Evolutionary conservation across 495 filamentous ascomycete genomes (phyloP).

Genomic region (Penicillium parvum): DNA sequence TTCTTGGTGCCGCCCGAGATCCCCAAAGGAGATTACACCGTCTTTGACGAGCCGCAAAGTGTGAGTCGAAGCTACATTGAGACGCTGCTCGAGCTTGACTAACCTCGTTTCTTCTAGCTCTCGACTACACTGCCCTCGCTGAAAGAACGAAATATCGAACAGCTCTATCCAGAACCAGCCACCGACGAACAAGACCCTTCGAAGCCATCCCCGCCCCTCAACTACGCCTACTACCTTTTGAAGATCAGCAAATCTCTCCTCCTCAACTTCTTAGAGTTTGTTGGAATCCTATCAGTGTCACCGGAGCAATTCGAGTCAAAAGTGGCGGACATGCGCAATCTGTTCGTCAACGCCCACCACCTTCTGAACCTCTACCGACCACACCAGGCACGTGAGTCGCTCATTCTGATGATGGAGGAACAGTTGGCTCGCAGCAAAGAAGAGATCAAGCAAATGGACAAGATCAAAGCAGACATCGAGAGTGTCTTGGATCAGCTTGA

Average conservation of each 20-base stretch:
- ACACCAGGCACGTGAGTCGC: conserved; percentile 86
- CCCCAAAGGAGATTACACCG: conserved; percentile 67
- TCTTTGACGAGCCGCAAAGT: conserved; percentile 66
- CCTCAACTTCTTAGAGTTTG: conserved; percentile 78
- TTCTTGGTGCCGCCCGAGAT: conserved; percentile 77
- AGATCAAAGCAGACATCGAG: conserved; percentile 67
- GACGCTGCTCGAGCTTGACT: neutral
- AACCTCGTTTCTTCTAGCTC: conserved; percentile 27
- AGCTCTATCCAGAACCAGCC: conserved; percentile 59
- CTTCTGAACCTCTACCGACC: conserved; percentile 92
- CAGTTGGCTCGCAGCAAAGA: conserved; percentile 66
- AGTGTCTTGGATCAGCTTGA: conserved; percentile 61
- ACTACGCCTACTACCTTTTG: conserved; percentile 72
- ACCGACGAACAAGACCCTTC: conserved; percentile 33
- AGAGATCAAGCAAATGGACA: conserved; percentile 75
- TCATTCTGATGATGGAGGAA: conserved; percentile 90
- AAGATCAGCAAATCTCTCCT: conserved; percentile 75
- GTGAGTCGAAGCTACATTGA: conserved; percentile 33
- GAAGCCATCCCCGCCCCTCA: conserved; percentile 41
- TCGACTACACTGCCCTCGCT: conserved; percentile 63
- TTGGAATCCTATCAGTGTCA: conserved; percentile 61
- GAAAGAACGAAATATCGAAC: conserved; percentile 62
- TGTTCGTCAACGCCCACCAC: conserved; percentile 86
- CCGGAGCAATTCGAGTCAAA: conserved; percentile 60
- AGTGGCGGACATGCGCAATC: conserved; percentile 65